These are phyloP conservation scores for Tulasnella sp. DNA, from an alignment of 768 basidiomycete genomes.

Conservation along the genomic window DNA sequence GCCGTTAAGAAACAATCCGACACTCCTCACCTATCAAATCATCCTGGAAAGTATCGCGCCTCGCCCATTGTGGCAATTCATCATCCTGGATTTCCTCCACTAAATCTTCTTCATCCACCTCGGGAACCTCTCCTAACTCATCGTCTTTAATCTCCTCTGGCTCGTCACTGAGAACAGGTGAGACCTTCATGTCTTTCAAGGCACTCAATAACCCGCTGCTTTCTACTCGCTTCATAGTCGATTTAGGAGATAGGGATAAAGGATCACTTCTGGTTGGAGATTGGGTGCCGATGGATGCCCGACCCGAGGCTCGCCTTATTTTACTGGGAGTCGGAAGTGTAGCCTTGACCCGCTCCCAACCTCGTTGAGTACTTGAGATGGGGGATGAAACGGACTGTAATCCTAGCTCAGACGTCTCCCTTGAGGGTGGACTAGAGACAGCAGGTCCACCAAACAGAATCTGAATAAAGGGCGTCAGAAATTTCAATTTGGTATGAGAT, in stretches of 20 bases:
- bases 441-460: slow-evolving; percentile 48
- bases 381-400: background rate
- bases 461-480: background rate
- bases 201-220: background rate
- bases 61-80: slow-evolving; percentile 68
- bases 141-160: slow-evolving; percentile 21
- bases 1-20: background rate
- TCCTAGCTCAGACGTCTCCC: background rate
- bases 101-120: slow-evolving; percentile 30
- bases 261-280: slow-evolving; percentile 1
- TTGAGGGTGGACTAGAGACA: slow-evolving; percentile 15
- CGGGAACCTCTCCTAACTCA: slow-evolving; percentile 46
- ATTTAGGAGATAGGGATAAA: background rate
- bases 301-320: background rate
- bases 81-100: slow-evolving; percentile 46
- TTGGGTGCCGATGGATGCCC: slow-evolving; percentile 6
- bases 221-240: background rate
- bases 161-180: slow-evolving; percentile 35
- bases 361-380: slow-evolving; percentile 18
- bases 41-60: slow-evolving; percentile 38
- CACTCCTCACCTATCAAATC: slow-evolving; percentile 44
- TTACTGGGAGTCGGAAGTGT: slow-evolving; percentile 31
- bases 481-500: background rate
- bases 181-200: background rate
- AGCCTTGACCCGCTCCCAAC: slow-evolving; percentile 16